These are phyloP conservation scores for Lindgomyces ingoldianus DNA, from an alignment of 495 filamentous ascomycete species.

Conservation along the genomic window DNA sequence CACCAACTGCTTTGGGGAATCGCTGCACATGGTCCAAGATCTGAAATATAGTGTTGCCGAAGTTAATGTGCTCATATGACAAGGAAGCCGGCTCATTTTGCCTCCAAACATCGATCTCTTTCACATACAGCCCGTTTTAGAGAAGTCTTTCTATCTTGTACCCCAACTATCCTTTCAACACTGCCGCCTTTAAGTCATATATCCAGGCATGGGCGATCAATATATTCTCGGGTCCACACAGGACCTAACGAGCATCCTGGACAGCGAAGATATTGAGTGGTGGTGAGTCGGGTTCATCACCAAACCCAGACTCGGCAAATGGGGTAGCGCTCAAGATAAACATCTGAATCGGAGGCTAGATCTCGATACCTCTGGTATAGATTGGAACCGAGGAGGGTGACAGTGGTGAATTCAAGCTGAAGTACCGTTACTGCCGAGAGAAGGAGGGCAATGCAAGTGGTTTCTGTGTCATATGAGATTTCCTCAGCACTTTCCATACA, in stretches of 20 bases:
- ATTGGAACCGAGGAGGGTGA: conserved; percentile 3
- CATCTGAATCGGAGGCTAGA: conserved; percentile 1
- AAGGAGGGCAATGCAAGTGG: too few relatives aligned
- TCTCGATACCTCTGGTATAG: conserved; percentile 13
- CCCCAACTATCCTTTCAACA: conserved; percentile 14
- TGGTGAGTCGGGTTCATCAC: conserved; percentile 13
- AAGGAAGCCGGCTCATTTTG: not conserved
- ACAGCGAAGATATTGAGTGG: conserved; percentile 9
- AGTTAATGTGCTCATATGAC: not conserved
- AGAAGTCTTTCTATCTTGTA: conserved; percentile 10
- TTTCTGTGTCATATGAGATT: too few relatives aligned
- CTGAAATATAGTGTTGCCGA: not conserved
- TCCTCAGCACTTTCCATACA: too few relatives aligned
- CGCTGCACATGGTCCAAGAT: not conserved
- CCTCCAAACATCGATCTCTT: not conserved
- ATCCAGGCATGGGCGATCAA: not conserved
- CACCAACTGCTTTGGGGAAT: too few relatives aligned
- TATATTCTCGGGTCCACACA: not conserved
- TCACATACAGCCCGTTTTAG: conserved; percentile 1
- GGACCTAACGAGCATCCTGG: conserved; percentile 5
- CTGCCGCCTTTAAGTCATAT: conserved; percentile 15
- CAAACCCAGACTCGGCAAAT: conserved; percentile 22
- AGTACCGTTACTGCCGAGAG: too few relatives aligned
- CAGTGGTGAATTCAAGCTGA: not conserved
- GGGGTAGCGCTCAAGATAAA: conserved; percentile 19